A percentile compares a stretch with the other conserved stretches of the same genome.
Conservation (phyloP, 495 filamentous ascomycete species). For the Podospora didyma region DNA sequence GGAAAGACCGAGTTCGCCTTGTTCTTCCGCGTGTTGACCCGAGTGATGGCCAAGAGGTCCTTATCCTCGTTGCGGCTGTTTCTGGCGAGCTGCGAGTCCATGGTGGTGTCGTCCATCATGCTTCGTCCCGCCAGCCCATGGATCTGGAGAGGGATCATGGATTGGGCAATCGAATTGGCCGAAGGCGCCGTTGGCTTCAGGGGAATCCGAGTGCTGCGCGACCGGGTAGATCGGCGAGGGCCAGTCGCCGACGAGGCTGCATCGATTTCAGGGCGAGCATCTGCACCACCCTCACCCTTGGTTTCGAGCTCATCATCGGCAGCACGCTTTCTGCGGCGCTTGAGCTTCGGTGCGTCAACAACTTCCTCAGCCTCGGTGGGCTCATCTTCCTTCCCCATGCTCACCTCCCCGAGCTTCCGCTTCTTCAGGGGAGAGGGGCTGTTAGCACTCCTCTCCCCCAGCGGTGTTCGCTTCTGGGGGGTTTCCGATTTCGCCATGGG, state of each 20-base stretch:
- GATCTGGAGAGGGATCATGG: conserved; percentile 27
- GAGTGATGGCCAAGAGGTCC: conserved; percentile 43
- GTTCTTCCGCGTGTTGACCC: conserved; percentile 54
- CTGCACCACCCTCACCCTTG: not conserved
- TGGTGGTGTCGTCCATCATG: conserved; percentile 17
- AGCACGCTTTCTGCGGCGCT: conserved; percentile 27
- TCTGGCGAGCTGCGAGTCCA: conserved; percentile 13
- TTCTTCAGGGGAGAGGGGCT: conserved; percentile 34
- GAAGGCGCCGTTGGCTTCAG: conserved; percentile 26
- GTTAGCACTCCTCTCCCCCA: conserved; percentile 36
- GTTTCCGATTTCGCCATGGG: conserved; percentile 28
- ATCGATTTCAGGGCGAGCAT: not conserved
- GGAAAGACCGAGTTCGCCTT: conserved; percentile 39
- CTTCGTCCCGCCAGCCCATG: conserved; percentile 27
- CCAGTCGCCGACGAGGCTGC: conserved; percentile 2
- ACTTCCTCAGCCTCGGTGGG: conserved; percentile 2
- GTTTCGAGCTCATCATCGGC: conserved; percentile 11
- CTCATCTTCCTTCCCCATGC: not conserved
- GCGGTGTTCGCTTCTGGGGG: conserved; percentile 28
- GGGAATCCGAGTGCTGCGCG: conserved; percentile 21
- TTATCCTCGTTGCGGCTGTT: conserved; percentile 44
- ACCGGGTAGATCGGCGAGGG: conserved; percentile 27
- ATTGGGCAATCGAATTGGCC: conserved; percentile 29
- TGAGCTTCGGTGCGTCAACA: conserved; percentile 16
- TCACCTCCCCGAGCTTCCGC: conserved; percentile 25